These are phyloP conservation scores for Wickerhamiella musiphila DNA, from an alignment of 805 yeast genomes.

Conservation along the genomic window DNA sequence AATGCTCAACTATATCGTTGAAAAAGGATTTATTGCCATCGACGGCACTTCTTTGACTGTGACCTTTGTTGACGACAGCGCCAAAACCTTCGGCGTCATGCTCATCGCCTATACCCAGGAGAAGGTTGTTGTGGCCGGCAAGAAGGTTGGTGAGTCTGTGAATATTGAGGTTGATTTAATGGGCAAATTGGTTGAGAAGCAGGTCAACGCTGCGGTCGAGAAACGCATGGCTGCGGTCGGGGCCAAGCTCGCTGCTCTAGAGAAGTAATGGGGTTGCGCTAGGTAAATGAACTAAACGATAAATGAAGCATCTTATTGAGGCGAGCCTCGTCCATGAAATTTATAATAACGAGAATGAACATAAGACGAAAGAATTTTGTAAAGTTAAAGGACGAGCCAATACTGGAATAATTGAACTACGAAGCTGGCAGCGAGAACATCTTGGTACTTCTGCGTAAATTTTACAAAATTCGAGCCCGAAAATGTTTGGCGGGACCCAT, in stretches of 20 bases:
- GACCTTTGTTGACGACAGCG: constrained; percentile 50
- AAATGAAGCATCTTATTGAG: no score
- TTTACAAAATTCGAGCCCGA: no score
- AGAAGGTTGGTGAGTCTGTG: constrained; percentile 44
- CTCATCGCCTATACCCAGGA: constrained; percentile 83
- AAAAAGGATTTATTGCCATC: constrained; percentile 82
- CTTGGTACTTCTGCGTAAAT: no score
- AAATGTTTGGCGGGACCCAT: no score
- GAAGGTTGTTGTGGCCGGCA: constrained; percentile 56
- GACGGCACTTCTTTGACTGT: constrained; percentile 92
- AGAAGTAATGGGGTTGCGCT: constrained; percentile 5
- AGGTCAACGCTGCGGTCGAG: constrained; percentile 51
- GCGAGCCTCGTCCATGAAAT: no score
- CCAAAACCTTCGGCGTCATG: constrained; percentile 57
- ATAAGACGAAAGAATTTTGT: no score
- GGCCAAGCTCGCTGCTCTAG: no score
- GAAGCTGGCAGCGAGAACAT: no score
- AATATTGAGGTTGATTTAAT: constrained; percentile 91
- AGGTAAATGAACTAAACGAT: background rate
- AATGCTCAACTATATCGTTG: constrained; percentile 59
- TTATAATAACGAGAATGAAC: no score
- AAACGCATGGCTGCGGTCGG: no score
- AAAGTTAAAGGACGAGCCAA: no score
- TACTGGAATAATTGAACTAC: no score
- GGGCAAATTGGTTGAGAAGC: constrained; percentile 83